A percentile compares a stretch with the other conserved stretches of the same genome.
Evolutionary conservation across 352 stramenopile species (phyloP).

Genomic region (Phytophthora sojae): DNA sequence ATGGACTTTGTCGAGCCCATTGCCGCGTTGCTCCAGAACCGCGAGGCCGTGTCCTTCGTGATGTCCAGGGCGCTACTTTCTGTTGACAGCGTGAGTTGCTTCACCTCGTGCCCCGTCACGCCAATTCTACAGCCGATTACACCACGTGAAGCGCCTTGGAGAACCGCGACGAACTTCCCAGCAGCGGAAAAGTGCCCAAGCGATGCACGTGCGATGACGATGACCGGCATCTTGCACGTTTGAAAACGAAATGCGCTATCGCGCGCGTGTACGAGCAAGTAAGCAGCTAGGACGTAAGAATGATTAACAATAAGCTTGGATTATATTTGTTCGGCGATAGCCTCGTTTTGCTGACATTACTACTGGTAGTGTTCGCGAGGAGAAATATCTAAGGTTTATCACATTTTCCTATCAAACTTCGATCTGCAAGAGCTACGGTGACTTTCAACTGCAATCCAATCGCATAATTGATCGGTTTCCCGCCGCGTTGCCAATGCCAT

Average conservation of each 20-base stretch:
- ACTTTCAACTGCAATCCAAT: too few species aligned
- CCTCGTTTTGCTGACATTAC: too few species aligned
- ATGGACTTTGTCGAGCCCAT: constrained; percentile 11
- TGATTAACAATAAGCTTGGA: too few species aligned
- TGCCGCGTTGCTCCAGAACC: constrained; percentile 4
- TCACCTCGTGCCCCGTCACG: background rate
- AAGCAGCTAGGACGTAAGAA: background rate
- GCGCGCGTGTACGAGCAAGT: background rate
- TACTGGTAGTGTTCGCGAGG: too few species aligned
- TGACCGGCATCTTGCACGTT: background rate
- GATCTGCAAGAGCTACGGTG: too few species aligned
- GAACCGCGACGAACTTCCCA: background rate
- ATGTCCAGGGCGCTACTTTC: constrained; percentile 10
- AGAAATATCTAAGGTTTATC: too few species aligned
- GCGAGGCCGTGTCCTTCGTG: constrained; percentile 9
- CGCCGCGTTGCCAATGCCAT: background rate
- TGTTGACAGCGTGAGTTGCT: constrained; percentile 7
- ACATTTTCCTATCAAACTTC: too few species aligned
- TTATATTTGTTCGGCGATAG: too few species aligned
- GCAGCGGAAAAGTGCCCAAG: background rate
- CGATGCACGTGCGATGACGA: background rate
- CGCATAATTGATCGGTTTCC: too few species aligned
- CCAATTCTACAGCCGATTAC: background rate
- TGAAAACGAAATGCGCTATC: background rate
- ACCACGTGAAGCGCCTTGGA: background rate